Percentiles rank a stretch among this genome's conserved stretches.
Evolutionary conservation across 192 early-diverging fungal genomes (phyloP).

Genomic region (Coemansia sp.): DNA sequence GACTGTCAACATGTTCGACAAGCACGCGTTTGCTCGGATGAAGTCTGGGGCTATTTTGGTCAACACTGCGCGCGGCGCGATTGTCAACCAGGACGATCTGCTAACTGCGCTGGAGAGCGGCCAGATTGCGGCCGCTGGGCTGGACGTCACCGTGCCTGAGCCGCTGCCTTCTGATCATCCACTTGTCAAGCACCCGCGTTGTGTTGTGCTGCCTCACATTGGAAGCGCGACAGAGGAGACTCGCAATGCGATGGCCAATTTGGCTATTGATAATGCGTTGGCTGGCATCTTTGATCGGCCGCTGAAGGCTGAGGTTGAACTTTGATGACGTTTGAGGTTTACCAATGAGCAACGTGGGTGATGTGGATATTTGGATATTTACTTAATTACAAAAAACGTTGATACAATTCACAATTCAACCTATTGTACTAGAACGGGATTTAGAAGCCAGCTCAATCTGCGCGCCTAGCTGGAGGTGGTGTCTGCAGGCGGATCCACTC

Average conservation of each 20-base stretch:
- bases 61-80: slow-evolving; percentile 77
- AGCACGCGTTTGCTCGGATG: slow-evolving; percentile 66
- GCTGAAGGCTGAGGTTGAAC: slow-evolving; percentile 33
- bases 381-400: too few species aligned
- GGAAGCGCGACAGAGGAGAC: slow-evolving; percentile 82
- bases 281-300: slow-evolving; percentile 56
- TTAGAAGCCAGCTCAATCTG: too few species aligned
- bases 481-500: too few species aligned
- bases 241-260: slow-evolving; percentile 73
- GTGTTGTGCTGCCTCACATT: slow-evolving; percentile 81
- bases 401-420: too few species aligned
- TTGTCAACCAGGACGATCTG: slow-evolving; percentile 75
- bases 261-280: slow-evolving; percentile 72
- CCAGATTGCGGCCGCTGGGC: slow-evolving; percentile 64
- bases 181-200: slow-evolving; percentile 60
- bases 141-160: slow-evolving; percentile 88
- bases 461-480: too few species aligned
- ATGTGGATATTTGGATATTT: too few species aligned
- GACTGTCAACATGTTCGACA: slow-evolving; percentile 71
- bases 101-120: slow-evolving; percentile 61
- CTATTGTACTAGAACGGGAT: too few species aligned
- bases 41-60: slow-evolving; percentile 68
- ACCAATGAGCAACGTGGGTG: too few species aligned
- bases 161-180: slow-evolving; percentile 65
- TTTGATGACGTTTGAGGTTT: too few species aligned